Base-by-base conservation (phyloP, 108 stramenopile genomes). In the Cyclotella cryptica region DNA sequence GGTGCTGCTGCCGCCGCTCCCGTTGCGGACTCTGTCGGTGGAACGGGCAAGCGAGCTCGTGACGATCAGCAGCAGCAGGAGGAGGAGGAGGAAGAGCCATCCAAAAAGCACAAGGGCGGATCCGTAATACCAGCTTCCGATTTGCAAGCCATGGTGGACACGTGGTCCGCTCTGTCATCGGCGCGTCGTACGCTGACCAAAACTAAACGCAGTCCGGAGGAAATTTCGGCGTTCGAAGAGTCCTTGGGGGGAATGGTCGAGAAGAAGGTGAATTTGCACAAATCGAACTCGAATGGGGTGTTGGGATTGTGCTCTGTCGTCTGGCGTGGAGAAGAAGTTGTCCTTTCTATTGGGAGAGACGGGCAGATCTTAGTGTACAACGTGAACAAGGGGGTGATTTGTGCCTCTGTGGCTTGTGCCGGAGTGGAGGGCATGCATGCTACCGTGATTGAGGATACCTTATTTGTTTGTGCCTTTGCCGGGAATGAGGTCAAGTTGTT, bases 321-420 rank as follows among this genome's bases (percentile, higher is more conserved):
- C 71, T 41, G 19, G 52, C 44, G 7, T 24, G 68, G 17, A 5
- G 51, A 55, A 13, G 63, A 72, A 18, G 66, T 76, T 14, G 64
- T 93, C 52, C 86, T 84, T 27, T 92, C 90, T 18, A 88, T 85
- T 58, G 94, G 92, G 42, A 84, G 75, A 13, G 94, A 96, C 65
- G 89, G 88, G 71, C 88, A 88, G 71, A 71, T 92, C 8, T 59
- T 89, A 15, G 79, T 93, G 22, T 96, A 92, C 53, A 78, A 91
- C 77, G 43, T 76, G 10, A 60, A 24, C 11, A 74, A 69, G 26
- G 80, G 88, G 39, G 63, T 80, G 57, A 74, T 92, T 59, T 61
- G 78, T 8, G 77, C 69, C 21, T 87, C 91, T 5, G 69, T 90
- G 0, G 30, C 71, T 6, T 62, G 59, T 18, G 35, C 49, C 17